Conservation (phyloP, 2,329 filamentous ascomycete species). For the Trichophyton mentagrophytes region DNA sequence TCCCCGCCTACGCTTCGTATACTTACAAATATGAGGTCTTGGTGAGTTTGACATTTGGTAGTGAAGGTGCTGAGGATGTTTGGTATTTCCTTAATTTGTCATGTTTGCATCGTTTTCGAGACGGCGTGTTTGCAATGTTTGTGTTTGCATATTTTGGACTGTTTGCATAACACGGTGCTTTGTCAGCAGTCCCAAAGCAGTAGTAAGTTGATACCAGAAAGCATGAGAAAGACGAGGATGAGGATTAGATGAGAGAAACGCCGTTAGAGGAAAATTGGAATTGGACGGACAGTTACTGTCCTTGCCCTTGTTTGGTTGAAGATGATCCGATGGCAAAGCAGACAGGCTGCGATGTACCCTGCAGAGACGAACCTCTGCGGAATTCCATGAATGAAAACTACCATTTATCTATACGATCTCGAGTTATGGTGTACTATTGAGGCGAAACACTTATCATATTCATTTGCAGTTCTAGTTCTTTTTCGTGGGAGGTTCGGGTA, state of each 20-base stretch:
- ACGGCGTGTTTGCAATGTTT: not conserved
- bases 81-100: not conserved
- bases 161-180: not conserved
- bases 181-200: not conserved
- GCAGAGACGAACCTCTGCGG: too few relatives aligned
- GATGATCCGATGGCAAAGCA: too few relatives aligned
- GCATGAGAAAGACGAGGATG: not conserved
- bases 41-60: not conserved
- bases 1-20: not conserved
- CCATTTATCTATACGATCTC: not conserved
- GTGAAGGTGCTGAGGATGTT: not conserved
- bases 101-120: not conserved
- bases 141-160: not conserved
- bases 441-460: not conserved
- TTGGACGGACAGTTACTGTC: too few relatives aligned
- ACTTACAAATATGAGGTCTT: not conserved
- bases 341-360: too few relatives aligned
- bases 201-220: not conserved
- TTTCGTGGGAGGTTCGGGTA: not conserved
- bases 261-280: too few relatives aligned
- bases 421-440: not conserved
- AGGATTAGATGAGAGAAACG: too few relatives aligned
- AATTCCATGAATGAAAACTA: too few relatives aligned
- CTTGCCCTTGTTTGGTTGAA: too few relatives aligned
- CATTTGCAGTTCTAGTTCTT: slow-evolving; percentile 1